A percentile compares a stretch with the other conserved stretches of the same genome.
These are phyloP conservation scores for Pseudocercospora musae DNA, from an alignment of 2,329 filamentous ascomycete genomes.

Conservation along the genomic window DNA sequence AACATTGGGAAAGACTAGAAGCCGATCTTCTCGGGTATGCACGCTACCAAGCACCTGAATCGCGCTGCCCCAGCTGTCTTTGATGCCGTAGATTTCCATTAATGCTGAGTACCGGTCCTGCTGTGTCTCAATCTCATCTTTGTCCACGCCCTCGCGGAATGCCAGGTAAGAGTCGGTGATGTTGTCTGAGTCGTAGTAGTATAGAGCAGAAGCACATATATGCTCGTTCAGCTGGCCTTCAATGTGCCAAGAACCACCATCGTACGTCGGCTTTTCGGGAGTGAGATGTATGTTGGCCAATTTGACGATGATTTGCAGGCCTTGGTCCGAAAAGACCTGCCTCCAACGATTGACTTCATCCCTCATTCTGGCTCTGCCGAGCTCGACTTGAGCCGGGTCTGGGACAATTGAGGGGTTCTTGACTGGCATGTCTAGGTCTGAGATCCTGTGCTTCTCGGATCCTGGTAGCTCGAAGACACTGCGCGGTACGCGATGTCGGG, in stretches of 20 bases:
- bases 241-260: conserved; percentile 54
- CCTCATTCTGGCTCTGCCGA: background rate
- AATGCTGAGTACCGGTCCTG: conserved; percentile 14
- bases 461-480: background rate
- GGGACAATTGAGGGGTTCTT: too few relatives aligned
- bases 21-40: conserved; percentile 45
- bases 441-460: too few relatives aligned
- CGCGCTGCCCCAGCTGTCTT: conserved; percentile 21
- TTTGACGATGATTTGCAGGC: conserved; percentile 62
- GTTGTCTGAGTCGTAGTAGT: conserved; percentile 61
- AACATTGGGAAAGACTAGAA: conserved; percentile 55
- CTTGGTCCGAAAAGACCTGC: conserved; percentile 35
- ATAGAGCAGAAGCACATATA: conserved; percentile 61
- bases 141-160: conserved; percentile 44
- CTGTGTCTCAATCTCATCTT: conserved; percentile 3
- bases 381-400: background rate
- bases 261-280: conserved; percentile 55
- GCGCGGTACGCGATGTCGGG: background rate
- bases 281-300: conserved; percentile 58
- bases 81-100: conserved; percentile 32
- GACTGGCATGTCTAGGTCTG: too few relatives aligned
- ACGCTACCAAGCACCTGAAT: conserved; percentile 50
- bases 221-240: conserved; percentile 55
- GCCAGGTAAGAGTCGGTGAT: conserved; percentile 51
- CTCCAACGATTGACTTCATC: background rate